Conservation (phyloP, 768 basidiomycete genomes). For the Lactifluus subvellereus region DNA sequence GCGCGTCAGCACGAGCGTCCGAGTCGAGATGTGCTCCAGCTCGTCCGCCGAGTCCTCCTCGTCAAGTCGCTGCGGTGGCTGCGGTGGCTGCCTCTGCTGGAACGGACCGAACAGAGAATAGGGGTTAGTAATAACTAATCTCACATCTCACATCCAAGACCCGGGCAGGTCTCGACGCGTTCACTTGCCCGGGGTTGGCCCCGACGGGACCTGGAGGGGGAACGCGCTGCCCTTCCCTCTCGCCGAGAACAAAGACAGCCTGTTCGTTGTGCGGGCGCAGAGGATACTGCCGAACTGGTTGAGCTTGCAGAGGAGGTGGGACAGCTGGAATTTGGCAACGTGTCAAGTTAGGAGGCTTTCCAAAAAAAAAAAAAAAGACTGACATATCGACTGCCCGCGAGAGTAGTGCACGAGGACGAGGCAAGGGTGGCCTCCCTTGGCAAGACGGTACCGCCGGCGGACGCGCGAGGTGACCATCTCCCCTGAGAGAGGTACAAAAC, state of each 20-base stretch:
- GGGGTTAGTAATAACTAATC: too few relatives aligned
- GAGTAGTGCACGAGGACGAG: conserved; percentile 75
- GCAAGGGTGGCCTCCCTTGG: conserved; percentile 66
- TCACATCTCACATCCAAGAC: too few relatives aligned
- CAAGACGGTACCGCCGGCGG: conserved; percentile 64
- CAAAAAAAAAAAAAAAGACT: conserved; percentile 29
- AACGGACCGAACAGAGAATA: not conserved
- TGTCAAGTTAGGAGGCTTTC: not conserved
- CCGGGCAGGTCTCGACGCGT: too few relatives aligned
- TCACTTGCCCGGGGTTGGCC: conserved; percentile 14
- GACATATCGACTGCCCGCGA: conserved; percentile 57
- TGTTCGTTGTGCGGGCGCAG: conserved; percentile 62
- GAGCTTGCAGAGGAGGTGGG: conserved; percentile 48
- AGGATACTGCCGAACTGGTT: conserved; percentile 66
- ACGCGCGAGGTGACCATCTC: conserved; percentile 62
- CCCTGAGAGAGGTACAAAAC: conserved; percentile 62
- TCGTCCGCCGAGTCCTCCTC: conserved; percentile 41
- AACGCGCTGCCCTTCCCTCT: conserved; percentile 66
- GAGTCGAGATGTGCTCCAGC: conserved; percentile 62
- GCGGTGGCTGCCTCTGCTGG: conserved; percentile 12
- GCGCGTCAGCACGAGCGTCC: conserved; percentile 62
- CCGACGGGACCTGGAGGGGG: conserved; percentile 6
- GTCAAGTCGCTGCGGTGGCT: conserved; percentile 19
- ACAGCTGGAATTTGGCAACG: conserved; percentile 42
- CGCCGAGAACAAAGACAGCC: conserved; percentile 62